phyloP scores from a whole-genome alignment of 139 green algal species.

The Chlamydomonas sp. region DNA sequence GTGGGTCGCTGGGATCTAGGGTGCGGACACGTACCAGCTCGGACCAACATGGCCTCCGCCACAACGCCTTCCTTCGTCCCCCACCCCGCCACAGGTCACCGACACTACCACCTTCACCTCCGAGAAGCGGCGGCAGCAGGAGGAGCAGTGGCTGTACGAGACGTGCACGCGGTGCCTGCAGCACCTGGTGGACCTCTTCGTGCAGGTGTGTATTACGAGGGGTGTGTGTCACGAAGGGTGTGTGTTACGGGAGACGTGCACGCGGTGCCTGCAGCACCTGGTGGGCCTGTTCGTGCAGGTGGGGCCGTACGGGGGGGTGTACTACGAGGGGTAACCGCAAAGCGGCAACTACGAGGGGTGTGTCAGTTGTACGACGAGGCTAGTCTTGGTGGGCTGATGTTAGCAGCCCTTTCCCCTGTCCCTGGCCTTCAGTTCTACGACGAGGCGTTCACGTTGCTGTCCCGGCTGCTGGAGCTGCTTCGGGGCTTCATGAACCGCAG shows the following conservation, averaged over 20 bases:
- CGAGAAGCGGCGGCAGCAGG: conserved; percentile 77
- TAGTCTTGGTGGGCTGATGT: no score
- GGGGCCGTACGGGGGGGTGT: neutral
- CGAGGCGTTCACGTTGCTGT: conserved; percentile 70
- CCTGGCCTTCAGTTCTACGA: conserved; percentile 79
- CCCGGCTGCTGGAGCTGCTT: conserved; percentile 83
- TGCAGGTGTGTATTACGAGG: conserved; percentile 33
- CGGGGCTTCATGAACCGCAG: conserved; percentile 80
- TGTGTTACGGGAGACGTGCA: conserved; percentile 86
- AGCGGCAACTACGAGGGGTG: no score
- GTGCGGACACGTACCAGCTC: neutral
- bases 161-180: conserved; percentile 97
- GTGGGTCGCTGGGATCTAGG: neutral
- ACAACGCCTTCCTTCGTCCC: neutral
- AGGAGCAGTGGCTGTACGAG: conserved; percentile 97
- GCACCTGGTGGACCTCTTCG: conserved; percentile 95
- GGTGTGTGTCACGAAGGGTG: neutral
- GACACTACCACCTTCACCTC: conserved; percentile 91
- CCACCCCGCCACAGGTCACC: conserved; percentile 59
- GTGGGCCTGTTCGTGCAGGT: neutral
- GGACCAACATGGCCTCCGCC: neutral
- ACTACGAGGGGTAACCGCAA: no score
- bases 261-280: conserved; percentile 94
- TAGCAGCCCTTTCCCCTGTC: no score
- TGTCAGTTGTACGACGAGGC: conserved; percentile 51